Base-by-base conservation (phyloP, 495 filamentous ascomycete species). In the Talaromyces thailandensis region DNA sequence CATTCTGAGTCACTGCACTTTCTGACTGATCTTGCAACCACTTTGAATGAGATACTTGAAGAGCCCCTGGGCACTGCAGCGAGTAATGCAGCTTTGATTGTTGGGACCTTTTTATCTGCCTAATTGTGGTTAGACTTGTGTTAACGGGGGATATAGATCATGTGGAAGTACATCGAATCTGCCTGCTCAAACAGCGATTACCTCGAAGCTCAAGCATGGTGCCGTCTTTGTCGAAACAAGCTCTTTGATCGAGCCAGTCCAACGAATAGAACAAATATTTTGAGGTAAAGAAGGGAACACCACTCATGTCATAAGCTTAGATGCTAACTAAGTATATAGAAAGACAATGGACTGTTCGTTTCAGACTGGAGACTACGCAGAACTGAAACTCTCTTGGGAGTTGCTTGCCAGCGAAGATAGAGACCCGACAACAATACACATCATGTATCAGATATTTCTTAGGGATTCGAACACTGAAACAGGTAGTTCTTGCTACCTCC, bases 131-230 rank as follows among this genome's bases (percentile, higher is more conserved):
- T 28, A 40, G 6, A 48, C 37, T 18, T 63, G 56, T 45, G 70
- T 68, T 69, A 23, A 70, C 67, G 28, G 7, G 50, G 24, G 8
- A 61, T 52, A 32, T 57, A 93, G 85, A 74, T 94, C 11, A 75
- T 95, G 26, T 94, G 91, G 89, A 96, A 91, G 70, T 77, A 79
- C 50, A 75, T 90, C 29, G 88, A 91, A 37, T 71, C 76, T 4
- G 76, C 77, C 24, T 83, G 82, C 63, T 75, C 68, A 12, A 76
- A 82, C 43, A 74, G 77, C 0, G 74, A 83, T 29, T 82, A 81
- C 60, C 77, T 81, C 16, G 61, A 75, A 26, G 81, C 87, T 2
- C 81, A 88, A 65, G 72, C 72, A 60, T 96, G 91, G 93, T 94
- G 90, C 68, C 76, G 67, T 18, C 71, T 94, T 18, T 84, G 85